These are phyloP conservation scores for Daldinia vernicosa DNA, from an alignment of 495 filamentous ascomycete genomes.

Conservation along the genomic window DNA sequence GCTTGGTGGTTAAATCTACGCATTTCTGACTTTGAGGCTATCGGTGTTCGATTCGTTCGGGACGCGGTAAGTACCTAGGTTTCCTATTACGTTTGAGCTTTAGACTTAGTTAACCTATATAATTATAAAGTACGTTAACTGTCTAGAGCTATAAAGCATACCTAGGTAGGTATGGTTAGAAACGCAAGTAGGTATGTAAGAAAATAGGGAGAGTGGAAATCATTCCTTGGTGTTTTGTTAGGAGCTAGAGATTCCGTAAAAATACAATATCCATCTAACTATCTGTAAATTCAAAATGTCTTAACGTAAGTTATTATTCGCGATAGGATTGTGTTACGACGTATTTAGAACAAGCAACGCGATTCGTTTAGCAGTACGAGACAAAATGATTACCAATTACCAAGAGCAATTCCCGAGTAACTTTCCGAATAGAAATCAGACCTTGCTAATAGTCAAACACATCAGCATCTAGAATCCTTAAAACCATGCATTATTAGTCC, in stretches of 20 bases:
- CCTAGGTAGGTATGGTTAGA: too few species aligned
- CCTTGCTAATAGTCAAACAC: background rate
- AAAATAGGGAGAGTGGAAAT: background rate
- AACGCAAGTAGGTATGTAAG: too few species aligned
- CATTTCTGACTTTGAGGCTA: background rate
- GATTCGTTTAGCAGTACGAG: background rate
- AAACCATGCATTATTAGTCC: background rate
- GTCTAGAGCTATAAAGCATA: too few species aligned
- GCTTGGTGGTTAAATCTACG: background rate
- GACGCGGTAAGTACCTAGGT: background rate
- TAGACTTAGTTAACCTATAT: too few species aligned
- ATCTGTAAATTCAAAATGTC: background rate
- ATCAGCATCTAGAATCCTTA: background rate
- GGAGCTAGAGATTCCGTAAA: background rate
- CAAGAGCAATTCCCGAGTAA: background rate
- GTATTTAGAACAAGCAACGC: background rate
- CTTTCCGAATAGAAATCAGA: background rate
- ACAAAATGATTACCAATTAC: background rate
- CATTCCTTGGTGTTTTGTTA: background rate
- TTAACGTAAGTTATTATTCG: background rate
- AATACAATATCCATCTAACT: background rate
- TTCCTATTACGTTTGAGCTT: background rate
- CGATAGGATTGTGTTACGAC: background rate
- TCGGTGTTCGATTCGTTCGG: background rate
- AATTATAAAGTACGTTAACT: too few species aligned